These are phyloP conservation scores for Phytophthora multivora DNA, from an alignment of 352 stramenopile genomes.

Conservation along the genomic window DNA sequence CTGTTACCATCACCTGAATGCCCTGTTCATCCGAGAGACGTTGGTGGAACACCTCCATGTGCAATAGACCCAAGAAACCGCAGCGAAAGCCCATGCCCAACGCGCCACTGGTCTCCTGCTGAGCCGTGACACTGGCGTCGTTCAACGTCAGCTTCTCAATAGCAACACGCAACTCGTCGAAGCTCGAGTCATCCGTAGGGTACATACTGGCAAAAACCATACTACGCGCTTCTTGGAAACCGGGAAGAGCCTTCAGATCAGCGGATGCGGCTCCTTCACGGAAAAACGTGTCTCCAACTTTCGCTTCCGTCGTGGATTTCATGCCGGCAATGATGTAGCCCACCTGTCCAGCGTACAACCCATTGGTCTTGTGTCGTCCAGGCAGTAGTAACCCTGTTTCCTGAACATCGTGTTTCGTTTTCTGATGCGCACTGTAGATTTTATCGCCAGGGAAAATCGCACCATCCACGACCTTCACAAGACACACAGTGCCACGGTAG, in stretches of 20 bases:
- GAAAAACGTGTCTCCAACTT: conserved; percentile 91
- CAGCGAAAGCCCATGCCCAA: conserved; percentile 97
- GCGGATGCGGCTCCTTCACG: conserved; percentile 54
- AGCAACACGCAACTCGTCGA: conserved; percentile 95
- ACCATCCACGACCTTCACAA: conserved; percentile 96
- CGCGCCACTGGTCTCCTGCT: conserved; percentile 94
- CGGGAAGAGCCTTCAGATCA: conserved; percentile 65
- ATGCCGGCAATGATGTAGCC: conserved; percentile 98
- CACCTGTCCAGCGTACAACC: conserved; percentile 93
- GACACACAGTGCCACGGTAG: conserved; percentile 94
- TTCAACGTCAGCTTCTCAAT: conserved; percentile 98
- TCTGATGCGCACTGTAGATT: conserved; percentile 74
- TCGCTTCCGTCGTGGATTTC: conserved; percentile 96
- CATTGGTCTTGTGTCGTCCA: conserved; percentile 72
- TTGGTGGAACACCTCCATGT: conserved; percentile 99
- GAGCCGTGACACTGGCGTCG: conserved; percentile 95
- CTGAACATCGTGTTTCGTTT: conserved; percentile 94
- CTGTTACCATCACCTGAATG: conserved; percentile 97
- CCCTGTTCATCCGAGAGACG: conserved; percentile 97
- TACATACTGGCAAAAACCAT: conserved; percentile 99
- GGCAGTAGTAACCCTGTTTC: conserved; percentile 96
- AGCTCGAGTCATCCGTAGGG: conserved; percentile 95
- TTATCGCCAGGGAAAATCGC: conserved; percentile 82
- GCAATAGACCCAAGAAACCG: conserved; percentile 97
- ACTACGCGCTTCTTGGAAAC: conserved; percentile 82